Evolutionary conservation across 2,329 filamentous ascomycete species (phyloP).

Genomic region (Colletotrichum filicis): DNA sequence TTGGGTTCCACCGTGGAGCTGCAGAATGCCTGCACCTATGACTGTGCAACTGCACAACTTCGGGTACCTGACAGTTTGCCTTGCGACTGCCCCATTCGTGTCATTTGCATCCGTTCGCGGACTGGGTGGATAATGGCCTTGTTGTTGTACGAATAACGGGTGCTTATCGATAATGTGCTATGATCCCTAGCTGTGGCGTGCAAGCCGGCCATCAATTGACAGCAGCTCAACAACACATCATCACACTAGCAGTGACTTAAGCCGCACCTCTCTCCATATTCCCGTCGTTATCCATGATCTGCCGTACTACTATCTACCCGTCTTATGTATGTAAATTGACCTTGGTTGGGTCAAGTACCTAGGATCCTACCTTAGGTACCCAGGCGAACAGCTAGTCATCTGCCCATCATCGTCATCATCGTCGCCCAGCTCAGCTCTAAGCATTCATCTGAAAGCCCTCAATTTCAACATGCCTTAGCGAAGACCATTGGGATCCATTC

Average conservation of each 20-base stretch:
- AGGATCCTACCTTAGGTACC: too few species aligned
- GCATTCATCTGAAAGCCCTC: conserved; percentile 16
- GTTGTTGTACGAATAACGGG: neutral
- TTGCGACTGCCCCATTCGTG: neutral
- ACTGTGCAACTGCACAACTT: conserved; percentile 15
- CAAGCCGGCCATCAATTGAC: neutral
- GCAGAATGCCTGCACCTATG: neutral
- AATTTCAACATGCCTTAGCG: conserved; percentile 26
- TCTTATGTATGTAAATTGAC: neutral
- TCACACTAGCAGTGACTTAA: neutral
- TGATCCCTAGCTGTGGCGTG: neutral
- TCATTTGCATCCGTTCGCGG: neutral
- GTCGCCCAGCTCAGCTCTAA: conserved; percentile 15
- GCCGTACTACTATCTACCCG: neutral
- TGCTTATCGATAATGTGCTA: conserved; percentile 10
- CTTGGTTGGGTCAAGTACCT: neutral
- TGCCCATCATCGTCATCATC: conserved; percentile 3
- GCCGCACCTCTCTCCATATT: neutral
- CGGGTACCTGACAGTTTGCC: conserved; percentile 30
- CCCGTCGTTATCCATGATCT: neutral
- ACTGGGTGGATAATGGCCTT: neutral
- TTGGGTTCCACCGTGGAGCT: conserved; percentile 26
- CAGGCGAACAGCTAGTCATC: neutral
- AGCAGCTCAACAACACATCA: neutral
- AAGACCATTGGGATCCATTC: conserved; percentile 7